Base-by-base conservation (phyloP, 225 moss, liverwort and hornwort genomes). In the Sphagnum contortum region DNA sequence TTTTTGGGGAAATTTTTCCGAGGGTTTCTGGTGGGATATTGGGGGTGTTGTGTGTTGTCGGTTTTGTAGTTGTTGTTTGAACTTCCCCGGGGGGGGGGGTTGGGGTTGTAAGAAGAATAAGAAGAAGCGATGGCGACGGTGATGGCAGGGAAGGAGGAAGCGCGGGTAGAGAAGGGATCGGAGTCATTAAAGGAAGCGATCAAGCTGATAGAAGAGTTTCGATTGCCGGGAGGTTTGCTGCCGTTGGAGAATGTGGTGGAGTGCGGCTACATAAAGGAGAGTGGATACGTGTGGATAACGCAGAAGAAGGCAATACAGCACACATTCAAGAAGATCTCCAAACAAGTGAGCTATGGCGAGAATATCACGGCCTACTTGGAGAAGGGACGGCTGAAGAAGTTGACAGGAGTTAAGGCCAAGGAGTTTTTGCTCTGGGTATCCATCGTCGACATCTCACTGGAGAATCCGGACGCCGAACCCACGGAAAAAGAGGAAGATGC, bases 281-380 rank as follows among this genome's bases (percentile, higher is more conserved):
- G 79, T 2, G 83, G 83, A 8, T 79, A 70, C 44, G 79, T 83
- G 10, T 83, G 79, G 79, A 72, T 83, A 62, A 83, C 46, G 3
- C 79, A 79, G 57, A 71, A 83, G 59, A 70, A 75, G 59, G 65
- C 64, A 50, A 13, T 29, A 29, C 13, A 49, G 13, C 83, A 83
- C 50, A 2, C 49, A 12, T 83, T 83, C 71, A 72, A 61, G 55
- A 61, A 57, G 4, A 68, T 68, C 12, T 57, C 59, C 1, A 76
- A 67, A 63, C 68, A 66, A 44, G 83, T 83, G 46, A 72, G 66
- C 65, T 83, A 83, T 44, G 79, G 76, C 12, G 55, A 54, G 4
- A 68, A 76, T 55, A 66, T 83, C 70, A 76, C 59, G 53, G 79
- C 70, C 0, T 76, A 57, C 53, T 10, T 83, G 4, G 71, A 76